Percentiles rank a stretch among this genome's conserved stretches.
Evolutionary conservation across 495 filamentous ascomycete genomes (phyloP).

Genomic region (Penicillium canescens): DNA sequence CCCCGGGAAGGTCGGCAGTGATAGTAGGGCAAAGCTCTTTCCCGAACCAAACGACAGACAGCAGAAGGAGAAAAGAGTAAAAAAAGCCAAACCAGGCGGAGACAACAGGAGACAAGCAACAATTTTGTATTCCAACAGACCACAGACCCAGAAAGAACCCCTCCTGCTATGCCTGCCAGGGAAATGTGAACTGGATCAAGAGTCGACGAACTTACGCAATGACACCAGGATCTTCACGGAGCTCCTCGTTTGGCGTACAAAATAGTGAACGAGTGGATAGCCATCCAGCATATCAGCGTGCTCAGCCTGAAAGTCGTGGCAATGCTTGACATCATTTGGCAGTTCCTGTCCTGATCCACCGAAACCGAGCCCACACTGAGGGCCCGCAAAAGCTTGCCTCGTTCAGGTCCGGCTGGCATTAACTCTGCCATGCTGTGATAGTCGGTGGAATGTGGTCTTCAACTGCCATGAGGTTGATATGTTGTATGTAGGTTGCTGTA

Average conservation of each 20-base stretch:
- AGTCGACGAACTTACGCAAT: slow-evolving; percentile 1
- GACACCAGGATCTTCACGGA: background rate
- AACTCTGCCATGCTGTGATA: background rate
- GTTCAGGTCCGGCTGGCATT: background rate
- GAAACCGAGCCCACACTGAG: background rate
- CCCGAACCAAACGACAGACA: background rate
- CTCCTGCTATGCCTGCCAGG: background rate
- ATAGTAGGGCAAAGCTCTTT: background rate
- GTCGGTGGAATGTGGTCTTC: background rate
- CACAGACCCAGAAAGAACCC: background rate
- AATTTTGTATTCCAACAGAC: background rate
- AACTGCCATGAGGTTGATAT: background rate
- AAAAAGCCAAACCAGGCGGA: background rate
- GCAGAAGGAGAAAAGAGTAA: background rate
- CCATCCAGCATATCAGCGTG: background rate
- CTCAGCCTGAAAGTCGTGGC: background rate
- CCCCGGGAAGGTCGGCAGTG: background rate
- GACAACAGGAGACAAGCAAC: background rate
- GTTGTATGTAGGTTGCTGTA: too few species aligned
- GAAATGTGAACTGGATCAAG: background rate
- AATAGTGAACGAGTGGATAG: background rate
- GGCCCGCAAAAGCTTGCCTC: slow-evolving; percentile 2
- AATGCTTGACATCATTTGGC: background rate
- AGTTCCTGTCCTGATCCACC: slow-evolving; percentile 24
- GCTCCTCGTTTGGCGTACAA: background rate